Evolutionary conservation across 2,329 filamentous ascomycete species (phyloP), one percentile per base, ranked within the genome.

Genomic region (Fusarium palustre): DNA sequence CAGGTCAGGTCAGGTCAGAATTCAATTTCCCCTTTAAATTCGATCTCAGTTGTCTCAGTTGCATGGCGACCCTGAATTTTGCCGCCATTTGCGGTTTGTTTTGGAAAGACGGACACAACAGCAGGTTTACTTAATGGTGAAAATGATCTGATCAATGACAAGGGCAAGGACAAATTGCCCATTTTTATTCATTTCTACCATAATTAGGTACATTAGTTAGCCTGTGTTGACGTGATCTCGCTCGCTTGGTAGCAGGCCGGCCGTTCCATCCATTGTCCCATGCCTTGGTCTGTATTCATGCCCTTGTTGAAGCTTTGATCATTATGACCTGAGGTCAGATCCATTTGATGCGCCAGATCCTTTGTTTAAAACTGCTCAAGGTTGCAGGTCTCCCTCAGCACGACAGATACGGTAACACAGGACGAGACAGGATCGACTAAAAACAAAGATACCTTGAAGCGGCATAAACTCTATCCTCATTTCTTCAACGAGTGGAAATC

Each of bases 61-160:
- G 46, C 53, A 63, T 47, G 60, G 64, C 42, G 43, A 55, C 61
- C 55, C 54, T 70, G 53, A 28, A 60, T 63, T 42, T 55, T 55
- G 45, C 31, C 42, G 31, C 25, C 22, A 16, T 45, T 50, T 49
- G 39, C 20, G 55, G 38, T 34, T 36, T 31, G 45, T 33, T 22
- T 39, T 34, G 7, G 12, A 6, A 7, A 39, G n/a, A 41, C 61
- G 36, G 24, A 46, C 48, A 42, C 16, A 22, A 46, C 41, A 28
- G 10, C 16, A n/a, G 31, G 20, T 30, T 24, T n/a, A 34, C 24
- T 22, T 56, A 9, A 42, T 34, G 30, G 58, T 52, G 36, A 31
- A n/a, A 24, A 33, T 50, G 24, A 24, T 33, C 31, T 58, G 43
- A 38, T 24, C 9, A 20, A 13, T 12, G 25, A 18, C 5, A 34